Conservation (phyloP, 306 rosid species). For the Prunus campanulata region DNA sequence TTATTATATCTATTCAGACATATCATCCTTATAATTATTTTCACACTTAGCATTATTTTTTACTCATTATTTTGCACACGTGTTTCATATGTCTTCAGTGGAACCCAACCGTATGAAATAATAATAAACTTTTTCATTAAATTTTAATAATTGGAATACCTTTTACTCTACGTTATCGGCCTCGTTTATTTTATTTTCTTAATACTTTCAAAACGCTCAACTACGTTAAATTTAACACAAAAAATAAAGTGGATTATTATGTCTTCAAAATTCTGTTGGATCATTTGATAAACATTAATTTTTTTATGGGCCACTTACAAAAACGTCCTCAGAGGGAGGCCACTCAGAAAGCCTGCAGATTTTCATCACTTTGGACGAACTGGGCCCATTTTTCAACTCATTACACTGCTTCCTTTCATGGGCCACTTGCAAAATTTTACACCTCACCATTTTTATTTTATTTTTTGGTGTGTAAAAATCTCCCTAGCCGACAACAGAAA, state of each 20-base stretch:
- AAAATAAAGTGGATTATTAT: no score
- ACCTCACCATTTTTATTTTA: not conserved
- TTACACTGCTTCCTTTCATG: not conserved
- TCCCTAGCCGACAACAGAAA: no score
- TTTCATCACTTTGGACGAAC: not conserved
- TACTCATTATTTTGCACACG: not conserved
- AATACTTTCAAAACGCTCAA: not conserved
- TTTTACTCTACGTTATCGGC: constrained; percentile 12
- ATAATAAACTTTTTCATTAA: not conserved
- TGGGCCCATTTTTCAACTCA: not conserved
- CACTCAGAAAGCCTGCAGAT: not conserved
- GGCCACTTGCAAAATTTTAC: no score
- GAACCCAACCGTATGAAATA: not conserved
- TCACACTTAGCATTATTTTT: not conserved
- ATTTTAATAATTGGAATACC: constrained; percentile 20
- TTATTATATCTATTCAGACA: no score
- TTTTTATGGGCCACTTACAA: not conserved
- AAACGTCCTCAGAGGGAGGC: not conserved
- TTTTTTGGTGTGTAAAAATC: no score
- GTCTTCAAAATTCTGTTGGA: no score
- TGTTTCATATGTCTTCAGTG: constrained; percentile 23
- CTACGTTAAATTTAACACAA: not conserved
- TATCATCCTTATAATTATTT: not conserved
- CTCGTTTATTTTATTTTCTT: not conserved
- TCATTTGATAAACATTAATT: no score